Conservation (phyloP, 306 rosid species). For the Dalbergia cultrata region DNA sequence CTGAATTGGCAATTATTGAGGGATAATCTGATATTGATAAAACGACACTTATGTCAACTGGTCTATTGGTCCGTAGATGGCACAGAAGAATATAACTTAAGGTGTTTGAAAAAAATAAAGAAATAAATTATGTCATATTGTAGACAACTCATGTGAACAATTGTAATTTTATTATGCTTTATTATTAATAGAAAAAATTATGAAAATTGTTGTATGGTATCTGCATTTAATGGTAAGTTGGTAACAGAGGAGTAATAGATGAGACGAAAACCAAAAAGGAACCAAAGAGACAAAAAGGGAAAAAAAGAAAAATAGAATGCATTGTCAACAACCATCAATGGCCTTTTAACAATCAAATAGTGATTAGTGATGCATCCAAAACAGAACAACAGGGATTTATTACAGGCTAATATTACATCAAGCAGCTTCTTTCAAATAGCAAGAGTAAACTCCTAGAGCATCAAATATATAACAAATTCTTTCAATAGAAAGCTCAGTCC, state of each 20-base stretch:
- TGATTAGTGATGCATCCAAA: slow-evolving; percentile 25
- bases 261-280: slow-evolving; percentile 7
- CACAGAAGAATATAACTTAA: slow-evolving; percentile 7
- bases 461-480: neutral
- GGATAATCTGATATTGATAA: slow-evolving; percentile 9
- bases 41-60: neutral
- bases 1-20: slow-evolving; percentile 10
- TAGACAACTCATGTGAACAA: slow-evolving; percentile 10
- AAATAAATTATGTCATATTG: neutral
- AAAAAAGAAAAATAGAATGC: neutral
- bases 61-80: neutral
- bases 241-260: slow-evolving; percentile 16
- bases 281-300: neutral
- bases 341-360: slow-evolving; percentile 17
- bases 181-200: neutral
- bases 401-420: neutral
- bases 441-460: slow-evolving; percentile 8
- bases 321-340: slow-evolving; percentile 10
- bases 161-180: neutral
- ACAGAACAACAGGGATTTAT: neutral
- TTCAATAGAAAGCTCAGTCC: neutral
- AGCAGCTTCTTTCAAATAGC: neutral
- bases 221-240: slow-evolving; percentile 17
- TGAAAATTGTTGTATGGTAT: neutral
- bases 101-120: neutral